phyloP scores from a whole-genome alignment of 2,329 filamentous ascomycete species.

The Penicillium brevicompactum region DNA sequence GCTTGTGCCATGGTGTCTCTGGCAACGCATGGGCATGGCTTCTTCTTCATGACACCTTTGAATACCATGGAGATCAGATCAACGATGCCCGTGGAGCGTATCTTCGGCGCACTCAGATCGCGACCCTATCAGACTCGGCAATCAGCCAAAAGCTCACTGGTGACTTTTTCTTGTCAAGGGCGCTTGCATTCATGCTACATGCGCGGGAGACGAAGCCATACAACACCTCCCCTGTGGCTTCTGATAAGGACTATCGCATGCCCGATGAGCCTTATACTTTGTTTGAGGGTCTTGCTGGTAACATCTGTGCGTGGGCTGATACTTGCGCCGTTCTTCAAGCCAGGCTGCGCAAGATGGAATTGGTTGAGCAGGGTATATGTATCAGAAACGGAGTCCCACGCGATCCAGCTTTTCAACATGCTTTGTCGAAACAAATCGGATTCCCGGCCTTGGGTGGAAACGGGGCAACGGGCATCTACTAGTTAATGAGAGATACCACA shows the following conservation, averaged over 20 bases:
- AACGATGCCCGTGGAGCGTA: conserved; percentile 26
- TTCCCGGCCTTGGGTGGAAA: conserved; percentile 35
- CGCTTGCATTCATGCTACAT: conserved; percentile 41
- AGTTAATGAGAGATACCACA: too few relatives aligned
- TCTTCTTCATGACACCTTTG: conserved; percentile 38
- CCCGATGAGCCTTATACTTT: conserved; percentile 44
- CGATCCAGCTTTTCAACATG: conserved; percentile 25
- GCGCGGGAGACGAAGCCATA: conserved; percentile 42
- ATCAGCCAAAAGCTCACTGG: conserved; percentile 24
- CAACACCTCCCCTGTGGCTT: conserved; percentile 17
- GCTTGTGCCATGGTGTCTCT: conserved; percentile 45
- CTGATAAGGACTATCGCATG: conserved; percentile 38
- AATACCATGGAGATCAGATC: conserved; percentile 31
- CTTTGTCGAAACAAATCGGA: conserved; percentile 27
- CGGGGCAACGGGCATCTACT: conserved; percentile 24
- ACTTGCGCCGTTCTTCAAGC: conserved; percentile 38
- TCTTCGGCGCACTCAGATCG: conserved; percentile 13
- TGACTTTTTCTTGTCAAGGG: conserved; percentile 43
- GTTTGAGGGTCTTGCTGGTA: conserved; percentile 44
- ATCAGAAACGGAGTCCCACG: conserved; percentile 8
- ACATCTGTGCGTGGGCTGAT: conserved; percentile 46
- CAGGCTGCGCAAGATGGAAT: conserved; percentile 37
- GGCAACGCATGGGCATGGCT: conserved; percentile 46
- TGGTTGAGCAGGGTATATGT: conserved; percentile 14
- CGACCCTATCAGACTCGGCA: conserved; percentile 2